Evolutionary conservation across 2,329 filamentous ascomycete species (phyloP).

Genomic region (Pyrenophora seminiperda): DNA sequence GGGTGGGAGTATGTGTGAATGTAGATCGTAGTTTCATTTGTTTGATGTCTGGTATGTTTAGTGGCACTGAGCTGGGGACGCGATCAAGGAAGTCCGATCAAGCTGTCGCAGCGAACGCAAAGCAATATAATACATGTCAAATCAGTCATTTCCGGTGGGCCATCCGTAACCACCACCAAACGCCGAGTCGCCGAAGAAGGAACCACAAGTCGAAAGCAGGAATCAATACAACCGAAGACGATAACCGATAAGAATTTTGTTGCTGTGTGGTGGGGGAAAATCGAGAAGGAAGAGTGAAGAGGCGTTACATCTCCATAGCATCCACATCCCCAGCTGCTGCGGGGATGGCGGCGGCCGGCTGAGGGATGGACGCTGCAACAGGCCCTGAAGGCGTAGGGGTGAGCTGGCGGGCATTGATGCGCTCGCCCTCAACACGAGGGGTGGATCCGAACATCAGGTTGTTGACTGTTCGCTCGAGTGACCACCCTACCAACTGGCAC

Average conservation of each 20-base stretch:
- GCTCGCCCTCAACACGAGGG: conserved; percentile 45
- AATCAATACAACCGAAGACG: conserved; percentile 29
- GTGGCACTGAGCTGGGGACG: conserved; percentile 32
- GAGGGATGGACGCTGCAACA: conserved; percentile 27
- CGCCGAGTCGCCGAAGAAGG: conserved; percentile 40
- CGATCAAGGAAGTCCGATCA: conserved; percentile 43
- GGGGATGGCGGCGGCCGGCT: conserved; percentile 24
- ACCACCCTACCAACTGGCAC: conserved; percentile 53
- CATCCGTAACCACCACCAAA: conserved; percentile 39
- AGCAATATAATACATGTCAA: conserved; percentile 39
- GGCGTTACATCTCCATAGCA: conserved; percentile 45
- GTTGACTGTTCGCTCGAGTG: conserved; percentile 41
- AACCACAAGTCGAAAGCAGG: conserved; percentile 33
- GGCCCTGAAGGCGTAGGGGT: conserved; percentile 42
- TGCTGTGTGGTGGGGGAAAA: conserved; percentile 26
- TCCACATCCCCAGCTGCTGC: conserved; percentile 33
- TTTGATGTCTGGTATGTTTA: conserved; percentile 32
- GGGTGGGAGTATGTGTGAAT: neutral
- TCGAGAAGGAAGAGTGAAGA: conserved; percentile 21
- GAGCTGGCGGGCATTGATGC: conserved; percentile 45
- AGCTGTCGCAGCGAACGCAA: conserved; percentile 42
- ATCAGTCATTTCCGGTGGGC: conserved; percentile 34
- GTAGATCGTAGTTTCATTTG: conserved; percentile 29
- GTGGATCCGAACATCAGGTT: conserved; percentile 47
- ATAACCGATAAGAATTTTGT: conserved; percentile 28